Percentiles rank a stretch among this genome's conserved stretches.
These are phyloP conservation scores for Cardamine resedifolia DNA, from an alignment of 345 rosid genomes.

Conservation along the genomic window DNA sequence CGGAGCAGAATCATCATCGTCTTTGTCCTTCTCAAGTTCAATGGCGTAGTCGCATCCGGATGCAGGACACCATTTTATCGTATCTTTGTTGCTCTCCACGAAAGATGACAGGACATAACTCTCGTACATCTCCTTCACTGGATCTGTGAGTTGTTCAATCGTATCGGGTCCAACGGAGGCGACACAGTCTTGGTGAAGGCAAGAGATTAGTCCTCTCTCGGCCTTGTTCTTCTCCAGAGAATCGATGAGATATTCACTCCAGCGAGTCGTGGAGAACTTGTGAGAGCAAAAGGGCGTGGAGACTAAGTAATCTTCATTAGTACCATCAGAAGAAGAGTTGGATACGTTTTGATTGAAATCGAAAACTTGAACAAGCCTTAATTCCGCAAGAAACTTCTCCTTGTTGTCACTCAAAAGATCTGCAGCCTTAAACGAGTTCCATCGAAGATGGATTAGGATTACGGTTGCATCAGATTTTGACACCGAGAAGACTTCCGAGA, in stretches of 20 bases:
- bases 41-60: slow-evolving; percentile 11
- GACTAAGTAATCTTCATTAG: slow-evolving; percentile 6
- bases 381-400: slow-evolving; percentile 4
- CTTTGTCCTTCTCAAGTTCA: not conserved
- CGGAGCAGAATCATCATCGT: not conserved
- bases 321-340: not conserved
- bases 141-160: not conserved
- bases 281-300: slow-evolving; percentile 35
- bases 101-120: not conserved
- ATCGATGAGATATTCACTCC: slow-evolving; percentile 13
- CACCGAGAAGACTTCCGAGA: slow-evolving; percentile 14
- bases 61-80: slow-evolving; percentile 27
- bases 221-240: not conserved
- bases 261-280: slow-evolving; percentile 9
- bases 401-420: slow-evolving; percentile 22
- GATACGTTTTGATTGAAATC: not conserved
- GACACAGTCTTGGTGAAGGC: slow-evolving; percentile 1
- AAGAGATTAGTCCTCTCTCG: not conserved
- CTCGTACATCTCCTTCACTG: slow-evolving; percentile 19
- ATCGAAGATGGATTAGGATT: slow-evolving; percentile 13
- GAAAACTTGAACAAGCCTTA: slow-evolving; percentile 14
- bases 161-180: slow-evolving; percentile 22
- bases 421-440: slow-evolving; percentile 10
- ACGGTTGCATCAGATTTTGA: slow-evolving; percentile 15
- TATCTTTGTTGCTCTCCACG: not conserved